phyloP scores from a whole-genome alignment of 306 rosid species.

The Inga laurina region DNA sequence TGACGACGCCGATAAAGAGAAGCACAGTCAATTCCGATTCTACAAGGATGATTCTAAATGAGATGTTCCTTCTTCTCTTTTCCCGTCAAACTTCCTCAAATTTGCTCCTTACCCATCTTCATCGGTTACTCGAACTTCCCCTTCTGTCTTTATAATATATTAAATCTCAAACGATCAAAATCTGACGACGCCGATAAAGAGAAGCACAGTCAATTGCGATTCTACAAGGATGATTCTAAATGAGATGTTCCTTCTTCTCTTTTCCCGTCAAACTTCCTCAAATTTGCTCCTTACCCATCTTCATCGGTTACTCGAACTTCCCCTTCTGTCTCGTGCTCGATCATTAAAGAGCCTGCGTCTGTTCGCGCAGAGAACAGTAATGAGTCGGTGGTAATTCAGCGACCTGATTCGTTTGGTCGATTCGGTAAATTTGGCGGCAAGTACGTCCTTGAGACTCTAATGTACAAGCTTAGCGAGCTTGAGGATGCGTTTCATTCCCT shows the following conservation, averaged over 20 bases:
- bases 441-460: slow-evolving; percentile 92
- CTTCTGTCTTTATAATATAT: no score
- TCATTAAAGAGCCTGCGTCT: slow-evolving; percentile 47
- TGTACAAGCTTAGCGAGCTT: slow-evolving; percentile 86
- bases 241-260: slow-evolving; percentile 44
- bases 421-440: slow-evolving; percentile 92
- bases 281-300: slow-evolving; percentile 39
- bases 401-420: slow-evolving; percentile 93
- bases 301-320: not conserved
- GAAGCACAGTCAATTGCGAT: no score
- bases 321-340: slow-evolving; percentile 51
- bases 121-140: no score
- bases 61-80: no score
- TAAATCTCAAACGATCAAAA: no score
- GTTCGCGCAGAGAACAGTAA: slow-evolving; percentile 23
- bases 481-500: slow-evolving; percentile 76
- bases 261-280: slow-evolving; percentile 38
- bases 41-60: slow-evolving; percentile 23
- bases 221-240: no score
- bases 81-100: no score
- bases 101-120: no score
- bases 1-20: no score
- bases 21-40: no score
- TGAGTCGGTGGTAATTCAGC: slow-evolving; percentile 40
- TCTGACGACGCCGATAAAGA: no score